A percentile compares a stretch with the other conserved stretches of the same genome.
Evolutionary conservation across 2,329 filamentous ascomycete genomes (phyloP).

Genomic region (Orbilia blumenaviensis): DNA sequence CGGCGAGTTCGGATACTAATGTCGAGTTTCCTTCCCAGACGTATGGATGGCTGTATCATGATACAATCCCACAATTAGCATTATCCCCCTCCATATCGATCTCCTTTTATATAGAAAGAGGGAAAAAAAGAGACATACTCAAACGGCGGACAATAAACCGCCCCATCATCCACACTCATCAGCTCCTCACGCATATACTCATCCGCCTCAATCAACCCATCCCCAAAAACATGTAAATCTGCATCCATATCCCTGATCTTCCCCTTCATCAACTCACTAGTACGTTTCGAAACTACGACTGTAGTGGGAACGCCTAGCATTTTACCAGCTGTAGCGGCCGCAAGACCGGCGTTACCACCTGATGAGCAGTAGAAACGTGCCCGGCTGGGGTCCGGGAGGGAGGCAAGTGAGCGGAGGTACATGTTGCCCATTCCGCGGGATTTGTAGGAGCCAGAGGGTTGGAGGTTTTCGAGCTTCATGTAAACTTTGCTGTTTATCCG

Average conservation of each 20-base stretch:
- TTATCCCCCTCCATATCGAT: neutral
- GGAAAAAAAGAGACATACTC: slow-evolving; percentile 18
- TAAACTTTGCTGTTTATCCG: slow-evolving; percentile 71
- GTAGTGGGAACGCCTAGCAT: slow-evolving; percentile 73
- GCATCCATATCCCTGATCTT: slow-evolving; percentile 76
- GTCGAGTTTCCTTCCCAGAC: slow-evolving; percentile 74
- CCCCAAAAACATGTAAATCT: slow-evolving; percentile 74
- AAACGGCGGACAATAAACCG: slow-evolving; percentile 75
- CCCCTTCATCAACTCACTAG: slow-evolving; percentile 74
- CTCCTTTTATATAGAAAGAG: neutral
- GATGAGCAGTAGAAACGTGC: slow-evolving; percentile 81
- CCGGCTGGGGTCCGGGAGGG: slow-evolving; percentile 60
- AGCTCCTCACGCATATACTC: slow-evolving; percentile 69
- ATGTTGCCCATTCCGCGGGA: slow-evolving; percentile 79
- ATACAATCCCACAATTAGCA: neutral
- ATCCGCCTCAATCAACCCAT: slow-evolving; percentile 76
- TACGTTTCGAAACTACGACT: slow-evolving; percentile 75
- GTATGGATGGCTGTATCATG: slow-evolving; percentile 61
- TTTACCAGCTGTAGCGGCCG: slow-evolving; percentile 76
- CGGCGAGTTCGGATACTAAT: slow-evolving; percentile 67
- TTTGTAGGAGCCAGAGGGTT: slow-evolving; percentile 88
- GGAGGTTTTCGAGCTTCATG: slow-evolving; percentile 84
- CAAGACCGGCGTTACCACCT: slow-evolving; percentile 85
- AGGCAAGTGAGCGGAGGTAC: slow-evolving; percentile 66
- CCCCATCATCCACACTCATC: slow-evolving; percentile 64